phyloP scores from a whole-genome alignment of 2,329 filamentous ascomycete species.

The Leptosphaerulina australis region DNA sequence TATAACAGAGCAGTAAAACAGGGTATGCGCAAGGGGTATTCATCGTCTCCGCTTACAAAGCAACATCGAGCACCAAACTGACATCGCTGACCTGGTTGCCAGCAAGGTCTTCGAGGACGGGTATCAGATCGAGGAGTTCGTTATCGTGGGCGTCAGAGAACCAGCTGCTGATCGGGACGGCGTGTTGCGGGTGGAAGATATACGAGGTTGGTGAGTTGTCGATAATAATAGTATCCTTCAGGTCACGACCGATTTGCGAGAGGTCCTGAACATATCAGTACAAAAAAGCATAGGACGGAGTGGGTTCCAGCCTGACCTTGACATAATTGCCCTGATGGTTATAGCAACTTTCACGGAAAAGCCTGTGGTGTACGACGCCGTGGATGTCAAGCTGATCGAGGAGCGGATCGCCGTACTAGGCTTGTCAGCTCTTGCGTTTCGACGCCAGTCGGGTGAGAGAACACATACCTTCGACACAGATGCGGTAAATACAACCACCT shows the following conservation, averaged over 20 bases:
- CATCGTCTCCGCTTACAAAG: constrained; percentile 57
- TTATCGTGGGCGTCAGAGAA: constrained; percentile 99
- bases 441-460: neutral
- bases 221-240: constrained; percentile 98
- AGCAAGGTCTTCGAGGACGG: constrained; percentile 95
- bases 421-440: constrained; percentile 20
- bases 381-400: constrained; percentile 97
- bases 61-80: constrained; percentile 94
- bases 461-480: constrained; percentile 87
- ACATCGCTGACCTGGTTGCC: constrained; percentile 89
- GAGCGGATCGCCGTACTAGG: constrained; percentile 90
- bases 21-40: constrained; percentile 36
- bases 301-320: constrained; percentile 62
- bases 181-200: constrained; percentile 99
- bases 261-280: constrained; percentile 66
- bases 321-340: constrained; percentile 99
- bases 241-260: constrained; percentile 92
- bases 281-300: neutral
- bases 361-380: constrained; percentile 89
- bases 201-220: constrained; percentile 99
- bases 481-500: constrained; percentile 97
- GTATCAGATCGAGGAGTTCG: constrained; percentile 94
- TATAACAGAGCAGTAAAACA: constrained; percentile 32
- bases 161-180: constrained; percentile 99
- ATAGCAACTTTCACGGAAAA: constrained; percentile 98